Conservation (phyloP, 192 early-diverging fungal species). For the Coemansia sp. region DNA sequence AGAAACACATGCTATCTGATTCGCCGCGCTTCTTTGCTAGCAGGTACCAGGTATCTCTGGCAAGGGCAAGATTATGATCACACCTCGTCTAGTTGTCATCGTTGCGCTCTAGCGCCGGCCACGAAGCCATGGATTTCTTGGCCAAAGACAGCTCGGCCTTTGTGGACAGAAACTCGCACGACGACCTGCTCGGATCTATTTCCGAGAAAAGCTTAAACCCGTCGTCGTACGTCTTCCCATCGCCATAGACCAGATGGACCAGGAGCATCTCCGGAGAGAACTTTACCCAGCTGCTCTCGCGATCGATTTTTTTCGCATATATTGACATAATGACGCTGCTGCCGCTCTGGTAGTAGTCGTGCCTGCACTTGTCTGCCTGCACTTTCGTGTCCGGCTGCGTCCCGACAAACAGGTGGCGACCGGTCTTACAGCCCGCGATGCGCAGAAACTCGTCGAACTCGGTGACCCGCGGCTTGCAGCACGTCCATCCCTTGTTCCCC, state of each 20-base stretch:
- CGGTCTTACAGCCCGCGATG: constrained; percentile 88
- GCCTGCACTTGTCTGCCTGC: constrained; percentile 59
- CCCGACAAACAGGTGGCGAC: constrained; percentile 88
- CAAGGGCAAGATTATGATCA: too few species aligned
- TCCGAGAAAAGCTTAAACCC: constrained; percentile 64
- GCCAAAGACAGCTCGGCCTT: constrained; percentile 74
- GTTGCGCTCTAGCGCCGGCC: constrained; percentile 29
- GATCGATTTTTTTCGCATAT: constrained; percentile 90
- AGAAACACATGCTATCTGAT: too few species aligned
- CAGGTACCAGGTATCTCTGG: too few species aligned
- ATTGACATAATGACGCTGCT: constrained; percentile 80
- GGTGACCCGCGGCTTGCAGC: constrained; percentile 90
- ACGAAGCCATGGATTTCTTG: constrained; percentile 56
- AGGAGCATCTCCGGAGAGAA: constrained; percentile 63
- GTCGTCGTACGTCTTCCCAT: constrained; percentile 70
- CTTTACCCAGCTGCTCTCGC: constrained; percentile 62
- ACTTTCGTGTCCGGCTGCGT: constrained; percentile 21
- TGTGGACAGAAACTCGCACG: constrained; percentile 67
- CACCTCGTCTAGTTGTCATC: not conserved
- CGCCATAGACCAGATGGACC: constrained; percentile 76
- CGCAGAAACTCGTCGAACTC: constrained; percentile 99
- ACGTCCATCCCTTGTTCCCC: constrained; percentile 96
- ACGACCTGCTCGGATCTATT: constrained; percentile 67
- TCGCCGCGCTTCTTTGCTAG: not conserved
- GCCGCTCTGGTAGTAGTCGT: constrained; percentile 95